Percentiles rank a stretch among this genome's conserved stretches.
phyloP scores from a whole-genome alignment of 371 early-diverging fungal genomes.

The Mortierella sp. region DNA sequence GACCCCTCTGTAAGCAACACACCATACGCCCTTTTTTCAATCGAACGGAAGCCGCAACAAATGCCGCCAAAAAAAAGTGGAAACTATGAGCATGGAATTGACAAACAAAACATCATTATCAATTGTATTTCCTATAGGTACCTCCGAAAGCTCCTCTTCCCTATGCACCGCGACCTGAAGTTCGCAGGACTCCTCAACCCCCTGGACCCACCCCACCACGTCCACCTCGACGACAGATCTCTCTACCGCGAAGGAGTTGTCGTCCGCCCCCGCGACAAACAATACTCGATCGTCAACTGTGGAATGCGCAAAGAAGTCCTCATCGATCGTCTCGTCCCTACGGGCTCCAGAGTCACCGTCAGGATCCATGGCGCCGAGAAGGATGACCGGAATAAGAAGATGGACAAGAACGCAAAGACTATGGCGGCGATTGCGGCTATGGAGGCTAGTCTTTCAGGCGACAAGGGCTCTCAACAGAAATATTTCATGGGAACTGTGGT shows the following conservation, averaged over 20 bases:
- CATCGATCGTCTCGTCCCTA: slow-evolving; percentile 70
- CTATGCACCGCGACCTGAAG: slow-evolving; percentile 79
- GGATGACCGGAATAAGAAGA: slow-evolving; percentile 58
- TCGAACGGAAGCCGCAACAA: background rate
- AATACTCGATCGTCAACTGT: slow-evolving; percentile 73
- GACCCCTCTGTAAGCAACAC: slow-evolving; percentile 68
- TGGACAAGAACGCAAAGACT: slow-evolving; percentile 54
- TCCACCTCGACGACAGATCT: slow-evolving; percentile 69
- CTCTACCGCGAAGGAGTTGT: slow-evolving; percentile 80
- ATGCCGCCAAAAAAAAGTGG: background rate
- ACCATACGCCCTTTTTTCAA: background rate
- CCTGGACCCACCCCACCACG: slow-evolving; percentile 82
- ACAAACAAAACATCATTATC: background rate
- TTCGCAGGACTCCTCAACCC: slow-evolving; percentile 81
- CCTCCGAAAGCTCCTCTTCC: slow-evolving; percentile 77
- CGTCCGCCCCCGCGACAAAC: slow-evolving; percentile 61
- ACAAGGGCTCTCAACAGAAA: slow-evolving; percentile 54
- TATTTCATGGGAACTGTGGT: slow-evolving; percentile 73
- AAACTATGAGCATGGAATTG: background rate
- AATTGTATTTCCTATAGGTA: slow-evolving; percentile 55
- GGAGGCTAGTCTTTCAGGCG: slow-evolving; percentile 32
- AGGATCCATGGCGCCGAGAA: slow-evolving; percentile 65
- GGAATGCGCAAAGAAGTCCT: slow-evolving; percentile 71
- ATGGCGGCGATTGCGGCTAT: slow-evolving; percentile 39
- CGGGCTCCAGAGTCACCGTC: slow-evolving; percentile 80